These are phyloP conservation scores for Clarireedia paspali DNA, from an alignment of 2,329 filamentous ascomycete species.

Conservation along the genomic window DNA sequence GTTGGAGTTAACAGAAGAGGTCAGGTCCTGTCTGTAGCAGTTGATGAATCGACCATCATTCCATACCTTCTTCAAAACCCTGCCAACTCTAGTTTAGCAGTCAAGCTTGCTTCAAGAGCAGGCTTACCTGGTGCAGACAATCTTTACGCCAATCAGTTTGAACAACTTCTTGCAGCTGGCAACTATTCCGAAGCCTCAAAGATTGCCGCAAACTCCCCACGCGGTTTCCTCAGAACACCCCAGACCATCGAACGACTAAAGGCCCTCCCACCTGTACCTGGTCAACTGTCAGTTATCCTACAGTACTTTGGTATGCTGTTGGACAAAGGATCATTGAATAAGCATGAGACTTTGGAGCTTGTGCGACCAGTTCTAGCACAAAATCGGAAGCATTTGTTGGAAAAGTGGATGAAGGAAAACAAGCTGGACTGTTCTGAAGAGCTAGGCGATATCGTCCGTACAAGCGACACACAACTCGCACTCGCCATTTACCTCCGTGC, in stretches of 20 bases:
- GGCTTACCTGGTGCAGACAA: slow-evolving; percentile 91
- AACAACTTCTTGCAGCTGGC: slow-evolving; percentile 71
- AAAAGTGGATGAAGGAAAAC: slow-evolving; percentile 96
- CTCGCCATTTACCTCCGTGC: slow-evolving; percentile 85
- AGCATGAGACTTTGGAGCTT: slow-evolving; percentile 88
- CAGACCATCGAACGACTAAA: slow-evolving; percentile 98
- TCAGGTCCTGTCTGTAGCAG: slow-evolving; percentile 87
- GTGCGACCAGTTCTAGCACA: slow-evolving; percentile 88
- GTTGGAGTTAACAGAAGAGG: slow-evolving; percentile 96
- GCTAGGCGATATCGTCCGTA: slow-evolving; percentile 85
- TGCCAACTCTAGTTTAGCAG: slow-evolving; percentile 84
- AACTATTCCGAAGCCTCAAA: slow-evolving; percentile 87
- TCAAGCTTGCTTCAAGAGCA: slow-evolving; percentile 91
- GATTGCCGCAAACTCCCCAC: slow-evolving; percentile 91
- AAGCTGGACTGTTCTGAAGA: slow-evolving; percentile 96
- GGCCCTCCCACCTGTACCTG: slow-evolving; percentile 68
- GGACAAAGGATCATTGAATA: slow-evolving; percentile 89
- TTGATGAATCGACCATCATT: slow-evolving; percentile 87
- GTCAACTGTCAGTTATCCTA: slow-evolving; percentile 86
- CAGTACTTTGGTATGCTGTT: slow-evolving; percentile 97
- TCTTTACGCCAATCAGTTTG: slow-evolving; percentile 87
- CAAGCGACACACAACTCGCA: slow-evolving; percentile 82
- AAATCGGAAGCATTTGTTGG: slow-evolving; percentile 88
- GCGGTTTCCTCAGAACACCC: slow-evolving; percentile 87
- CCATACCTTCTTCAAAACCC: slow-evolving; percentile 95